A percentile compares a stretch with the other conserved stretches of the same genome.
These are phyloP conservation scores for Trichoderma erinaceum DNA, from an alignment of 495 filamentous ascomycete genomes.

Conservation along the genomic window DNA sequence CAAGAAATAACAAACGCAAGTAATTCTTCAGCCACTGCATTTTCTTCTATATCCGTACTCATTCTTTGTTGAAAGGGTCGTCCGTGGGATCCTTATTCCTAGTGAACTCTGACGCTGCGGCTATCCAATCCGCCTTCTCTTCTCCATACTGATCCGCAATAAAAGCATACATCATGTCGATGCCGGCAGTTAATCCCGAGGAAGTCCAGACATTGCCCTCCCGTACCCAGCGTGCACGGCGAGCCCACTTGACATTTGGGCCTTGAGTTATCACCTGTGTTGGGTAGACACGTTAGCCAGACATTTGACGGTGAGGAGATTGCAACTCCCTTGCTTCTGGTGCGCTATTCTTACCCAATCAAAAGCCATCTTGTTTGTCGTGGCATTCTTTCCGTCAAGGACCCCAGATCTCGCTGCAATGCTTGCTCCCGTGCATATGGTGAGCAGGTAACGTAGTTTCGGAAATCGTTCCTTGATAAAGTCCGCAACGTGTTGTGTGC, in stretches of 20 bases:
- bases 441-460: conserved; percentile 42
- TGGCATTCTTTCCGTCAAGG: conserved; percentile 44
- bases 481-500: conserved; percentile 27
- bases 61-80: conserved; percentile 27
- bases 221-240: conserved; percentile 54
- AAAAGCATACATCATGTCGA: conserved; percentile 54
- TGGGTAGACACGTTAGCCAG: neutral
- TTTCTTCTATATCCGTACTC: neutral
- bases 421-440: conserved; percentile 46
- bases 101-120: conserved; percentile 28
- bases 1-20: neutral
- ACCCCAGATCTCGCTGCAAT: conserved; percentile 44
- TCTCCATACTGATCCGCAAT: conserved; percentile 39
- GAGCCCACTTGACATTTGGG: conserved; percentile 48
- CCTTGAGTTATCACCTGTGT: conserved; percentile 28
- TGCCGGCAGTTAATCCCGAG: conserved; percentile 57
- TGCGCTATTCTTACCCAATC: conserved; percentile 37
- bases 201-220: conserved; percentile 63
- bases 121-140: conserved; percentile 24
- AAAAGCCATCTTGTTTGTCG: conserved; percentile 57
- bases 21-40: neutral
- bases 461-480: conserved; percentile 37
- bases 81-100: conserved; percentile 24
- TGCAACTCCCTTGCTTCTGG: neutral
- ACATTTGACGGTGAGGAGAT: neutral